Base-by-base conservation (phyloP, 1,139 yeast species). In the Petasospora rhodanensis region DNA sequence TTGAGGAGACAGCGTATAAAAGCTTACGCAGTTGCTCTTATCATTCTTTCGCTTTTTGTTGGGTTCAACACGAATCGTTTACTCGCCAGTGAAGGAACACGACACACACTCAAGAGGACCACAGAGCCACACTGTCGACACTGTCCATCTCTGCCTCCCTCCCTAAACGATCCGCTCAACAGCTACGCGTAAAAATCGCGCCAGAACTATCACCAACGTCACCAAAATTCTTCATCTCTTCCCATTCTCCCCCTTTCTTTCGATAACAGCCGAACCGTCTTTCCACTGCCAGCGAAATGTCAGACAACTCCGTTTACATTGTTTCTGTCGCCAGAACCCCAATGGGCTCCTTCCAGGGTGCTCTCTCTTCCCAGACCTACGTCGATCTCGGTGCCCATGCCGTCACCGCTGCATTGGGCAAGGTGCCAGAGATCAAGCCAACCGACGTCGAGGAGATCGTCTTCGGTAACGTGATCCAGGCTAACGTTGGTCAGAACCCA, bases 401-500 rank as follows among this genome's bases (percentile, higher is more conserved):
- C 31, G 96, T 91, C 47, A 82, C 80, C 43, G 79, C 87, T 34
- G 96, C 95, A 14, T 66, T 89, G 43, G 85, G 66, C 31, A 83
- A 85, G 57, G 91, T 84, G 30, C 93, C 95, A 35, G 76, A 79
- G 59, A 70, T 91, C 62, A 71, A 82, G 52, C 78, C 95, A 31
- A 68, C 70, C 28, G 78, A 73, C 41, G 94, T 83, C 38, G 96
- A 91, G 50, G 97, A 91, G 62, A 76, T 91, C 54, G 70, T 84
- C 52, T 89, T 87, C 58, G 98, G 98, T 54, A 86, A 87, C 54
- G 98, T 87, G 33, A 67, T 85, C 56, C 84, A 85, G 54, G 97
- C 97, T 47, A 86, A 86, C 55, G 78, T 86, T 38, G 98, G 98
- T 44, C 98, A 91, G 66, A 91, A 91, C 43, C 97, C 97, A 29